Evolutionary conservation across 2,329 filamentous ascomycete genomes (phyloP), one percentile per base, ranked within the genome.

Genomic region (Paracoccidioides lutzii): DNA sequence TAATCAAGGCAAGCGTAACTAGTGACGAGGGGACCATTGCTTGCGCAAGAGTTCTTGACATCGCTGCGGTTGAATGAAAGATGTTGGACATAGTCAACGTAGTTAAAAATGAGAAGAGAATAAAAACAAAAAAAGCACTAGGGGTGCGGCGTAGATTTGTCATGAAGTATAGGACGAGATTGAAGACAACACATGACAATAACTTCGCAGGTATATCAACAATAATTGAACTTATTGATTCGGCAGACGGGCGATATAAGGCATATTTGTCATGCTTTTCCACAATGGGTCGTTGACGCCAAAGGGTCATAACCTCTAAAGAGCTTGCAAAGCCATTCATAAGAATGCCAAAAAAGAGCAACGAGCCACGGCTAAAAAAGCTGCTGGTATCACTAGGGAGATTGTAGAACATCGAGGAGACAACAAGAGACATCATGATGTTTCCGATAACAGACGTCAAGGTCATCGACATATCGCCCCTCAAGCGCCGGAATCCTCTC

Each of bases 221-320:
- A 57, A 89, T 78, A 15, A 89, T 88, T 75, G 95, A 90, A n/a
- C 61, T 77, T 83, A 0, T 80, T 81, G 62, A 85, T 85, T 69
- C 85, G 85, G 89, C 86, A 5, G 86, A 90, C 0, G 90, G 89
- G 65, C 95, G 90, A 65, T 95, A 95, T 10, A 95, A 77, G 15
- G 90, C 89, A 67, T 95, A 95, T 58, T 87, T 83, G 57, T 79
- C 74, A 63, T 96, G 90, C 69, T 95, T 95, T 67, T 95, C 89
- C 57, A 96, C 88, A 64, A 96, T 94, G 0, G 88, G 86, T 38
- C 90, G 84, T 80, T 95, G 90, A 2, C 87, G 82, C 67, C 93
- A 96, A 4, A 95, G 78, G 0, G 87, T 90, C 35, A 94, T 71
- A 67, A 95, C 80, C 69, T 94, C 88, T 42, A 93, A 78, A 55